Base-by-base conservation (phyloP, 2,329 filamentous ascomycete genomes). In the Xylaria digitata region DNA sequence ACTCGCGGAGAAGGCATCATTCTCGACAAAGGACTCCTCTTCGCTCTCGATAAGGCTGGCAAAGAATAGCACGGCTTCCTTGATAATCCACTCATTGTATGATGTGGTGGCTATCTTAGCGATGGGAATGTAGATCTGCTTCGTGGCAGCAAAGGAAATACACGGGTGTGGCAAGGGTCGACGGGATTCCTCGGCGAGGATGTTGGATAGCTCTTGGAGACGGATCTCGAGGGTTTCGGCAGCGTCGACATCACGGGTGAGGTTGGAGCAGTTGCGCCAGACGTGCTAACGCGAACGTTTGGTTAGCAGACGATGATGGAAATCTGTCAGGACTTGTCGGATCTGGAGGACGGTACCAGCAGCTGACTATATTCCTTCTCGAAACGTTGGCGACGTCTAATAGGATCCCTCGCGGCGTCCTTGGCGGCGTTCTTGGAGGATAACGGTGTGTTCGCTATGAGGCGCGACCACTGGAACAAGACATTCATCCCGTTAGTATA, bases 11-110 rank as follows among this genome's bases (percentile, higher is more conserved):
- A 99, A 99, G 61, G 88, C 86, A 37, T 90, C 87, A 75, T 92
- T 96, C 76, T 96, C 92, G 54, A 97, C 88, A 75, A 98, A 96
- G 42, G 94, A 93, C 77, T 97, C 96, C 80, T 97, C 94, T 79
- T 98, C 96, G 78, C 94, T 96, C 80, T 99, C 96, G 74, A 98
- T 92, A 70, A 99, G 86, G 17, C 93, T 94, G 64, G 93, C 93
- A 79, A 97, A 97, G 76, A 97, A 90, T 46, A 90, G 84, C 43
- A 97, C 91, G 30, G 92, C 92, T 75, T 95, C 92, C 71, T 91
- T 90, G 72, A 98, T 91, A 75, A 97, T 90, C 76, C 89, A 90
- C 74, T 96, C 92, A 78, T 97, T 92, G 78, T 93, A 91, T 37
- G 92, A 94, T 0, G 91, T 90, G 2, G 92, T 89, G 2, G 94